Evolutionary conservation across 345 rosid species (phyloP), one percentile per base, ranked within the genome.

Genomic region (Gossypium australe): DNA sequence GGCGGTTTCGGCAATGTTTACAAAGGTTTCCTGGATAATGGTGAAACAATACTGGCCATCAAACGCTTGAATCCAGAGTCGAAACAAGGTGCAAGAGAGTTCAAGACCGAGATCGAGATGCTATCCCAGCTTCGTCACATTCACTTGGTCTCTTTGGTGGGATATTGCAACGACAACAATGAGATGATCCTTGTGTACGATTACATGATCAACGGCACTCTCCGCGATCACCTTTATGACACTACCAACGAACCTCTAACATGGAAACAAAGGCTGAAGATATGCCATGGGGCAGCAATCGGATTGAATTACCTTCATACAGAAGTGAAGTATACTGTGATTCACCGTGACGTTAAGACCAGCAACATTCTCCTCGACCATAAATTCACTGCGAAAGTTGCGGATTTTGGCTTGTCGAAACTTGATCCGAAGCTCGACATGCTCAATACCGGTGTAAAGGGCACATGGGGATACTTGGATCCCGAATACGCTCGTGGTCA

Each of bases 111-210:
- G 74, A 70, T 70, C 38, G 74, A 71, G 29, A 52, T 71, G 29
- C 52, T 66, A 7, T 70, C 73, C 27, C 62, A 70, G 17, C 73
- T 53, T 12, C 61, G 73, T 7, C 73, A 70, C 48, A 6, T 53
- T 9, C 48, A 70, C 11, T 13, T 70, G 4, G 60, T 70, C 62
- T 52, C 62, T 4, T 27, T 70, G 17, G 52, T 53, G 1, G 73
- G 73, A n/a, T 70, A 70, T 56, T 70, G 73, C 63, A 49, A 71
- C 0, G 74, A 71, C 2, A n/a, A 51, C 2, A 7, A 29, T 1
- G 74, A 71, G 62, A 71, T 71, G 74, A 71, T 71, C 10, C 48
- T 34, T 9, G 63, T 71, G 25, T 71, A 71, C 8, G 74, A 71
- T 55, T 71, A 55, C 63, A 71, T 71, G 63, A 29, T 7, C 48